These are phyloP conservation scores for Chytridium lagenaria DNA, from an alignment of 371 early-diverging fungal genomes.

Conservation along the genomic window DNA sequence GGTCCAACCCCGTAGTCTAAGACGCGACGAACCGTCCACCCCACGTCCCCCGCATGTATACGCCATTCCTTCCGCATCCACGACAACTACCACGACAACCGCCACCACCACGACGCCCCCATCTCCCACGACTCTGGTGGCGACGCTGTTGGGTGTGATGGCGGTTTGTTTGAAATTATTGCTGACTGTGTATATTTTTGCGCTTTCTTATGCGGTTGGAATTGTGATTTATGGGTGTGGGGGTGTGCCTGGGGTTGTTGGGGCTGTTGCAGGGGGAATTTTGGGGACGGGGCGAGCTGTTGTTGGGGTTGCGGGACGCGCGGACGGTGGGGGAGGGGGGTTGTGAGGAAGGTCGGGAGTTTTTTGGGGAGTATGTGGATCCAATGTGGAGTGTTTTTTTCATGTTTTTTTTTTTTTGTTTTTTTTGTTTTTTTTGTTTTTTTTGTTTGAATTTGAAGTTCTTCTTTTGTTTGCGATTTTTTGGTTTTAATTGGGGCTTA, in stretches of 20 bases:
- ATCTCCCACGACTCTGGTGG: neutral
- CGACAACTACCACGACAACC: neutral
- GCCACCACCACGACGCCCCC: neutral
- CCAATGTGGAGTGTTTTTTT: neutral
- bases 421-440: neutral
- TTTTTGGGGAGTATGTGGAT: constrained; percentile 10
- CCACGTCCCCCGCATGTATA: no score
- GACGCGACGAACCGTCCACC: no score
- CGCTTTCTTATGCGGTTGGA: neutral
- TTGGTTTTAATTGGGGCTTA: no score
- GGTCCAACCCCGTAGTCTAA: no score
- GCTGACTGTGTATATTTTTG: constrained; percentile 10
- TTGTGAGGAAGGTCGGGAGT: constrained; percentile 7
- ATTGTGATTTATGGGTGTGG: neutral
- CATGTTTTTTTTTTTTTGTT: constrained; percentile 4
- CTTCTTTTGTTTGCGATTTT: neutral
- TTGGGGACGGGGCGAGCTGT: neutral
- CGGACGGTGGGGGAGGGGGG: constrained; percentile 14
- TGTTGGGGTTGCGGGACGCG: neutral
- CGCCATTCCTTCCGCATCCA: neutral
- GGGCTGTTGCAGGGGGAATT: neutral
- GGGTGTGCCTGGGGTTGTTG: neutral
- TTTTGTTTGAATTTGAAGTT: neutral
- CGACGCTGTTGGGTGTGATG: neutral
- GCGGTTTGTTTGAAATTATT: constrained; percentile 3